Conservation (phyloP, 129 eudicot species). For the Oenanthe sinensis region DNA sequence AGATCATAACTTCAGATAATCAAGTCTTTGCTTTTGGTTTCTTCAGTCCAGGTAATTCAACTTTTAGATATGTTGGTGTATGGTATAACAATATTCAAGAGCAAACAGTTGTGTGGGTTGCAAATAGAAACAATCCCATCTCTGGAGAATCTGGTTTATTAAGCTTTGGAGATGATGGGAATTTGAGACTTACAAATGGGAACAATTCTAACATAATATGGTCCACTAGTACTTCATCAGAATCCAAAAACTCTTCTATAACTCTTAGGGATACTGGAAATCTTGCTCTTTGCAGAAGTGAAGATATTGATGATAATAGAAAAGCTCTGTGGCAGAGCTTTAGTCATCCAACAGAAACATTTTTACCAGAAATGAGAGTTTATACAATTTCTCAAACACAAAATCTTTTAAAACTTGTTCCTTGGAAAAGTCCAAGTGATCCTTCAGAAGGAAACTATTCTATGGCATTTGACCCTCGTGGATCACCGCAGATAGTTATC, state of each 20-base stretch:
- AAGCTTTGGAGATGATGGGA: slow-evolving; percentile 29
- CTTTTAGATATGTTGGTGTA: slow-evolving; percentile 31
- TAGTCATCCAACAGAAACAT: slow-evolving; percentile 60
- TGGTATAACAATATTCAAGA: slow-evolving; percentile 20
- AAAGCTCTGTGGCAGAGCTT: slow-evolving; percentile 55
- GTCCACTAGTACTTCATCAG: slow-evolving; percentile 28
- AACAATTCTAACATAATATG: slow-evolving; percentile 22
- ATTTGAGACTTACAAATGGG: slow-evolving; percentile 32
- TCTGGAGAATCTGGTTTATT: slow-evolving; percentile 29
- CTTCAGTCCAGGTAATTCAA: slow-evolving; percentile 27
- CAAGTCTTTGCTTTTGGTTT: slow-evolving; percentile 27
- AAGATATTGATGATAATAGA: slow-evolving; percentile 6
- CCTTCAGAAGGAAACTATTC: slow-evolving; percentile 59
- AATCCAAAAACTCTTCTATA: slow-evolving; percentile 22
- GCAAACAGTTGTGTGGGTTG: slow-evolving; percentile 38
- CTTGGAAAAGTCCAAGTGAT: slow-evolving; percentile 53
- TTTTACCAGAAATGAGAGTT: slow-evolving; percentile 42
- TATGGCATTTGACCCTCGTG: slow-evolving; percentile 54
- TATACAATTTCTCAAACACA: slow-evolving; percentile 15
- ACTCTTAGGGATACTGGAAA: slow-evolving; percentile 52
- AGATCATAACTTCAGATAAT: slow-evolving; percentile 19
- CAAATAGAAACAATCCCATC: slow-evolving; percentile 33
- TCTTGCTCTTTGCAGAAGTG: slow-evolving; percentile 22
- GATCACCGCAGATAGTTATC: slow-evolving; percentile 61
- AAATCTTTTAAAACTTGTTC: slow-evolving; percentile 24